phyloP scores from a whole-genome alignment of 2,329 filamentous ascomycete species.

The Colletotrichum tropicale region DNA sequence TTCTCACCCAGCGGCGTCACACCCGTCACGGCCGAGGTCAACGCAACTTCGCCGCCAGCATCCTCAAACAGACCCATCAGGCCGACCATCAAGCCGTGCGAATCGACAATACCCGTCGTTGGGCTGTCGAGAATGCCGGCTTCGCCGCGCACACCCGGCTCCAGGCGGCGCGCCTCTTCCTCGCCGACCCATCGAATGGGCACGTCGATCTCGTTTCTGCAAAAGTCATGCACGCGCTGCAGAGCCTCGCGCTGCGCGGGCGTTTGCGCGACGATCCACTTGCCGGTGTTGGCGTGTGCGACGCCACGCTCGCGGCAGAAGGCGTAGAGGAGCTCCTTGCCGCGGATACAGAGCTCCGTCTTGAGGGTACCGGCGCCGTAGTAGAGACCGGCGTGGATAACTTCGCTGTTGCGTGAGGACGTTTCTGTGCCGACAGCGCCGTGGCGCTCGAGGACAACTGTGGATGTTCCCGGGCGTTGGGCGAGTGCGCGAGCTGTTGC shows the following conservation, averaged over 20 bases:
- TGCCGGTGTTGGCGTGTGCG: constrained; percentile 76
- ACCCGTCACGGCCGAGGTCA: constrained; percentile 67
- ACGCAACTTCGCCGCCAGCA: constrained; percentile 73
- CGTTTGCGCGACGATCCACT: constrained; percentile 94
- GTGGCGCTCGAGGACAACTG: constrained; percentile 84
- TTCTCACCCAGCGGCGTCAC: constrained; percentile 55
- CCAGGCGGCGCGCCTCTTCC: constrained; percentile 65
- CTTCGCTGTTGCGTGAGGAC: constrained; percentile 89
- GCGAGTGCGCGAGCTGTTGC: constrained; percentile 79
- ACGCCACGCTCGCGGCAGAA: constrained; percentile 74
- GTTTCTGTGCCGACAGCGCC: constrained; percentile 80
- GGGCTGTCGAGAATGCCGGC: constrained; percentile 82
- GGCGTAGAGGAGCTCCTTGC: constrained; percentile 77
- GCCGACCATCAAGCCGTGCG: constrained; percentile 81
- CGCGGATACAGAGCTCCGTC: constrained; percentile 79
- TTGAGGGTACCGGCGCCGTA: constrained; percentile 81
- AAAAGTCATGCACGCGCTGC: constrained; percentile 54
- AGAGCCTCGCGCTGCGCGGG: constrained; percentile 69
- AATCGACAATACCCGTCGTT: constrained; percentile 90
- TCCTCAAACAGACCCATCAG: constrained; percentile 81
- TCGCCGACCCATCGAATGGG: constrained; percentile 73
- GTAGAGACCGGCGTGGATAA: constrained; percentile 95
- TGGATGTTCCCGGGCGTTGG: constrained; percentile 63
- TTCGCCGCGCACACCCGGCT: constrained; percentile 77
- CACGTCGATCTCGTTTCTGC: constrained; percentile 50